A percentile compares a stretch with the other conserved stretches of the same genome.
Evolutionary conservation across 176 grass and related monocot genomes (phyloP).

Genomic region (Pontederia paniculata): DNA sequence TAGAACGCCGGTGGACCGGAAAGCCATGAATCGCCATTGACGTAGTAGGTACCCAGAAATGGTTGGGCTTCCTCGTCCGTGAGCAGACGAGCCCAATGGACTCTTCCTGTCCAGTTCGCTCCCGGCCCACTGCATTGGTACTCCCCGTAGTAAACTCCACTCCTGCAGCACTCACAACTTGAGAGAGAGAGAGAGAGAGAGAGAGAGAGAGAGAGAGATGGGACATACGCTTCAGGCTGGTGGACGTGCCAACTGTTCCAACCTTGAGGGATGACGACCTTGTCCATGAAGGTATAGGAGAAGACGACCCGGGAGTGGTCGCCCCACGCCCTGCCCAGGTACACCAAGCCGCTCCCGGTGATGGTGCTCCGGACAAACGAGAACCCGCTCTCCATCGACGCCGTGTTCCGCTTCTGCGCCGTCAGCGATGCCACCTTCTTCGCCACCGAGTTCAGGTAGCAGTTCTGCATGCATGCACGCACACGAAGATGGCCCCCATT

Average conservation of each 20-base stretch:
- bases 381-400: constrained; percentile 38
- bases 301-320: constrained; percentile 44
- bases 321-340: constrained; percentile 39
- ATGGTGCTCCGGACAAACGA: constrained; percentile 33
- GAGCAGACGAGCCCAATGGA: constrained; percentile 26
- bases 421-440: constrained; percentile 31
- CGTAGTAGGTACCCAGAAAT: constrained; percentile 23
- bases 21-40: constrained; percentile 31
- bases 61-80: constrained; percentile 31
- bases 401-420: constrained; percentile 28
- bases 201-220: not conserved
- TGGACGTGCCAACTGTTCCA: constrained; percentile 43
- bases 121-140: constrained; percentile 30
- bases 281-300: constrained; percentile 35
- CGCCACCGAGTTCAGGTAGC: constrained; percentile 24
- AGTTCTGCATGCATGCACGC: constrained; percentile 17
- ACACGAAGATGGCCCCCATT: not conserved
- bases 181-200: not conserved
- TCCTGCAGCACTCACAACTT: constrained; percentile 1
- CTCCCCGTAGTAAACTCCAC: constrained; percentile 42
- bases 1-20: constrained; percentile 9
- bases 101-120: constrained; percentile 15
- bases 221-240: constrained; percentile 25
- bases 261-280: constrained; percentile 42
- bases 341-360: constrained; percentile 23